Percentiles rank a stretch among this genome's conserved stretches.
These are phyloP conservation scores for Ambrosia artemisiifolia DNA, from an alignment of 129 eudicot species.

Conservation along the genomic window DNA sequence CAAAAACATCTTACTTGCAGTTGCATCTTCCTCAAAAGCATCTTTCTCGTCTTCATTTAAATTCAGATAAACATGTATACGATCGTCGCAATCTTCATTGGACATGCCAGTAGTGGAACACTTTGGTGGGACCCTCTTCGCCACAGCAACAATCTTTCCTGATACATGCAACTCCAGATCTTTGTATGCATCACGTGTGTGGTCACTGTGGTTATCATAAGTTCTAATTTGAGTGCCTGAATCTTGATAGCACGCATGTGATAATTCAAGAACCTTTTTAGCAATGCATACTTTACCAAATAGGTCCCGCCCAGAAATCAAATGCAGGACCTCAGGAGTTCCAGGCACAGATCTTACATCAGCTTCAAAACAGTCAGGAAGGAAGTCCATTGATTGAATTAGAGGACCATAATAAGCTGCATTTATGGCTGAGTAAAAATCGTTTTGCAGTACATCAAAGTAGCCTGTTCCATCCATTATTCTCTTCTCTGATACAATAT, in stretches of 20 bases:
- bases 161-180: slow-evolving; percentile 76
- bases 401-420: slow-evolving; percentile 86
- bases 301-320: slow-evolving; percentile 83
- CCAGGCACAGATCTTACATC: slow-evolving; percentile 72
- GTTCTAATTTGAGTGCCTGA: slow-evolving; percentile 1
- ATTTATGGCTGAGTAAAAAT: slow-evolving; percentile 81
- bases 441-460: slow-evolving; percentile 65
- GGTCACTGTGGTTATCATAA: neutral
- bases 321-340: slow-evolving; percentile 79
- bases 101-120: slow-evolving; percentile 9
- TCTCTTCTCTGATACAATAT: slow-evolving; percentile 59
- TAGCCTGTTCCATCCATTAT: slow-evolving; percentile 71
- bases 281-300: slow-evolving; percentile 81
- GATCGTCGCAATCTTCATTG: slow-evolving; percentile 54
- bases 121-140: slow-evolving; percentile 63
- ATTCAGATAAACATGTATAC: slow-evolving; percentile 62
- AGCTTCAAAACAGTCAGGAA: slow-evolving; percentile 91
- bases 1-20: slow-evolving; percentile 44
- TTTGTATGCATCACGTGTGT: slow-evolving; percentile 62
- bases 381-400: slow-evolving; percentile 66
- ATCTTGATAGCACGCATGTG: slow-evolving; percentile 30
- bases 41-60: slow-evolving; percentile 37
- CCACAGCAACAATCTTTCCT: slow-evolving; percentile 80
- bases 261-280: slow-evolving; percentile 51
- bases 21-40: slow-evolving; percentile 28